Evolutionary conservation across 2,329 filamentous ascomycete species (phyloP).

Genomic region (Colletotrichum filicis): DNA sequence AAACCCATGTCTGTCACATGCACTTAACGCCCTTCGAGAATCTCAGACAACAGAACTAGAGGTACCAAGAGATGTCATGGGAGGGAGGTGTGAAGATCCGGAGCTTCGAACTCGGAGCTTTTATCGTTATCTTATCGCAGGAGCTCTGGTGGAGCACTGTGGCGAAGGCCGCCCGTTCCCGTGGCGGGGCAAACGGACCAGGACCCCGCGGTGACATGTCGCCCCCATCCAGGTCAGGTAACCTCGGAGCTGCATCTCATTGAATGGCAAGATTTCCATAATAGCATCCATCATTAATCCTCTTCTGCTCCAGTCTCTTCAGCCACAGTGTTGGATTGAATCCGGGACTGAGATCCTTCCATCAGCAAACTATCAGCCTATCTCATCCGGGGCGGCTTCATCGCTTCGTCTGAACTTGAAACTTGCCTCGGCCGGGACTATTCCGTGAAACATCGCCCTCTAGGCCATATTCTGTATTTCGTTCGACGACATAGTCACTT

Average conservation of each 20-base stretch:
- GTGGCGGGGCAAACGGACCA: neutral
- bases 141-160: slow-evolving; percentile 17
- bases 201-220: slow-evolving; percentile 17
- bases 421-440: slow-evolving; percentile 6
- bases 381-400: neutral
- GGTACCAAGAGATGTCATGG: neutral
- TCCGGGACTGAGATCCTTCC: neutral
- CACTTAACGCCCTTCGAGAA: neutral
- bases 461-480: too few relatives aligned
- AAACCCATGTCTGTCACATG: neutral
- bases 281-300: neutral
- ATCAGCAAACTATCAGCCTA: neutral
- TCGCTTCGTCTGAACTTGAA: slow-evolving; percentile 16
- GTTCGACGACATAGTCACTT: neutral
- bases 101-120: neutral
- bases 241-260: neutral
- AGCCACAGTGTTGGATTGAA: neutral
- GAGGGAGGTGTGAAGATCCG: neutral
- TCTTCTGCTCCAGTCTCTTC: neutral
- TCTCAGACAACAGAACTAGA: neutral
- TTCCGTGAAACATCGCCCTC: slow-evolving; percentile 19
- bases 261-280: neutral
- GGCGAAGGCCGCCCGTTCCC: neutral
- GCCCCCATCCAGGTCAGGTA: too few relatives aligned
- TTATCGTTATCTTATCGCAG: slow-evolving; percentile 11